These are phyloP conservation scores for Pseudogymnoascus sp. DNA, from an alignment of 2,329 filamentous ascomycete species.

Conservation along the genomic window DNA sequence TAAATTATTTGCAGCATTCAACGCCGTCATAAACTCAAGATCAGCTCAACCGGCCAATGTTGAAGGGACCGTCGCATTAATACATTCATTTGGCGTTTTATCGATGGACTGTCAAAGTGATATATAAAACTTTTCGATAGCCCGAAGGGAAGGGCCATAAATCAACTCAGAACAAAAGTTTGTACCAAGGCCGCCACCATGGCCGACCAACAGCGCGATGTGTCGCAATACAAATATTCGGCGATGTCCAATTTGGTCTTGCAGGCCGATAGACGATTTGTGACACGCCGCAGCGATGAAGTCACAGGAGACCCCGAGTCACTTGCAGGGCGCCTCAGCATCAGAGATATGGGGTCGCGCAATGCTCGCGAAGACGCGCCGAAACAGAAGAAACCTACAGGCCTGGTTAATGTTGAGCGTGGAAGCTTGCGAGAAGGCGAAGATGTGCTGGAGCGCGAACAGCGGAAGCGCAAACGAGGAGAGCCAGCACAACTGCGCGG, in stretches of 20 bases:
- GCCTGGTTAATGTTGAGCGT: constrained; percentile 62
- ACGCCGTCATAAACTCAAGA: constrained; percentile 8
- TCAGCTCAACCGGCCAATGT: background rate
- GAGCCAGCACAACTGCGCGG: constrained; percentile 64
- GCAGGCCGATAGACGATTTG: constrained; percentile 96
- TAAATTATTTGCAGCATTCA: constrained; percentile 10
- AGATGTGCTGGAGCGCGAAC: constrained; percentile 74
- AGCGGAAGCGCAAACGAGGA: constrained; percentile 74
- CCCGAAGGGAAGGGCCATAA: constrained; percentile 7
- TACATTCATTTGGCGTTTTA: constrained; percentile 10
- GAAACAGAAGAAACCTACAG: constrained; percentile 62
- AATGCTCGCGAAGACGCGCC: constrained; percentile 73
- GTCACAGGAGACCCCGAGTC: constrained; percentile 96
- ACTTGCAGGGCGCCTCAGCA: constrained; percentile 84
- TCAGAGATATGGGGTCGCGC: constrained; percentile 87
- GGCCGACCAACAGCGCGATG: constrained; percentile 70
- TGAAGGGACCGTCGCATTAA: constrained; percentile 5
- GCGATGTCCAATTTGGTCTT: constrained; percentile 99
- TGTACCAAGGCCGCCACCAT: constrained; percentile 37
- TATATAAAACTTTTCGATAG: constrained; percentile 8
- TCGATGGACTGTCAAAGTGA: constrained; percentile 7
- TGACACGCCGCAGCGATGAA: constrained; percentile 87
- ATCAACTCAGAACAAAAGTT: constrained; percentile 4
- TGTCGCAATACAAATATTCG: constrained; percentile 98
- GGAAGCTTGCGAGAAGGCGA: constrained; percentile 71